Percentiles rank a stretch among this genome's conserved stretches.
These are phyloP conservation scores for Xylaria longipes DNA, from an alignment of 495 filamentous ascomycete species.

Conservation along the genomic window DNA sequence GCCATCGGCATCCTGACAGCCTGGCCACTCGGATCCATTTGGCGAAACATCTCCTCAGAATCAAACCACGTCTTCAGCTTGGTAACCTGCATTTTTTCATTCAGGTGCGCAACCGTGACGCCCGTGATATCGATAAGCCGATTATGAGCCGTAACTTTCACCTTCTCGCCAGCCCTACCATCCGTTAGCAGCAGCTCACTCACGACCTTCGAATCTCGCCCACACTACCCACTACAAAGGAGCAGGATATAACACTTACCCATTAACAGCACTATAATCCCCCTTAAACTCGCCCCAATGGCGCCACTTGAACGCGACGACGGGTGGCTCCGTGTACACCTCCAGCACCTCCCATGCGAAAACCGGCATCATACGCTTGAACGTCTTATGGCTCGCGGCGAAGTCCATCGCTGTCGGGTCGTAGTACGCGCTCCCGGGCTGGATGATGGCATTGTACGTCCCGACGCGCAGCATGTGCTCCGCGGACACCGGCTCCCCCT, in stretches of 20 bases:
- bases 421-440: constrained; percentile 64
- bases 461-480: constrained; percentile 71
- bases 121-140: constrained; percentile 57
- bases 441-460: constrained; percentile 71
- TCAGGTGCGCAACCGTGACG: constrained; percentile 63
- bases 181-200: constrained; percentile 3
- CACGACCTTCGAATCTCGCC: background rate
- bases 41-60: constrained; percentile 69
- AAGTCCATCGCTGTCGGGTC: constrained; percentile 64
- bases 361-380: constrained; percentile 73
- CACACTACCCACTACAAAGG: background rate
- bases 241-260: constrained; percentile 46
- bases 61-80: constrained; percentile 69
- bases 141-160: constrained; percentile 61
- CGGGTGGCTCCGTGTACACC: constrained; percentile 66
- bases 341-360: constrained; percentile 75
- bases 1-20: constrained; percentile 7
- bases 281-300: constrained; percentile 71
- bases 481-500: constrained; percentile 57
- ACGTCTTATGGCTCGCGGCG: constrained; percentile 66
- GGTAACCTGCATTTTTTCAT: constrained; percentile 62
- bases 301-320: constrained; percentile 66
- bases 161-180: constrained; percentile 64
- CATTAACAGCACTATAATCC: constrained; percentile 67
- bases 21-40: constrained; percentile 49